A percentile compares a stretch with the other conserved stretches of the same genome.
These are phyloP conservation scores for Paramyrothecium roridum DNA, from an alignment of 2,329 filamentous ascomycete species.

Conservation along the genomic window DNA sequence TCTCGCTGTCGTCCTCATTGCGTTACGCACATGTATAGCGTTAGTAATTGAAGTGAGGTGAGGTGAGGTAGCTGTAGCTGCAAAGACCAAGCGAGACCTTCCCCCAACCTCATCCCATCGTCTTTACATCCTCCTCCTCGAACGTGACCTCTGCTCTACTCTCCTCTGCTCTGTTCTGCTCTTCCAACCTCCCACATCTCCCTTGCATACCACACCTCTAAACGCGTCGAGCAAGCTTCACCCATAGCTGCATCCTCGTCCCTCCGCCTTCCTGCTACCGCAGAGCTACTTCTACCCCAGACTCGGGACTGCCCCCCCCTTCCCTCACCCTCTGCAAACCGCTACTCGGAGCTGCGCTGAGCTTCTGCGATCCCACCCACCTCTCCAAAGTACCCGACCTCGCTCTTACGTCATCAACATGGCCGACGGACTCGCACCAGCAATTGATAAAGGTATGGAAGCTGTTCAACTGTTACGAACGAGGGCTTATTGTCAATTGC, in stretches of 20 bases:
- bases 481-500: too few species aligned
- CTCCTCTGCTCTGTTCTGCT: background rate
- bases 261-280: background rate
- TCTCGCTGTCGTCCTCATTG: too few species aligned
- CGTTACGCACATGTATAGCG: too few species aligned
- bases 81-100: too few species aligned
- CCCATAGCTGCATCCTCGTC: background rate
- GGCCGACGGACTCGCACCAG: conserved; percentile 29
- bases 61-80: too few species aligned
- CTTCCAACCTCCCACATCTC: background rate
- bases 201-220: background rate
- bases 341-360: background rate
- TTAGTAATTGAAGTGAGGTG: too few species aligned
- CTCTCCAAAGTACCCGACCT: background rate
- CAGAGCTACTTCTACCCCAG: background rate
- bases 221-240: background rate
- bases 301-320: background rate
- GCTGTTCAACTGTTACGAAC: background rate
- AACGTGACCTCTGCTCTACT: background rate
- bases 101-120: too few species aligned
- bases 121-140: too few species aligned
- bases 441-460: conserved; percentile 31
- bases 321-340: background rate
- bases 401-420: conserved; percentile 30
- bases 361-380: background rate